Conservation (phyloP, 768 basidiomycete species). For the Lactarius hatsudake region DNA sequence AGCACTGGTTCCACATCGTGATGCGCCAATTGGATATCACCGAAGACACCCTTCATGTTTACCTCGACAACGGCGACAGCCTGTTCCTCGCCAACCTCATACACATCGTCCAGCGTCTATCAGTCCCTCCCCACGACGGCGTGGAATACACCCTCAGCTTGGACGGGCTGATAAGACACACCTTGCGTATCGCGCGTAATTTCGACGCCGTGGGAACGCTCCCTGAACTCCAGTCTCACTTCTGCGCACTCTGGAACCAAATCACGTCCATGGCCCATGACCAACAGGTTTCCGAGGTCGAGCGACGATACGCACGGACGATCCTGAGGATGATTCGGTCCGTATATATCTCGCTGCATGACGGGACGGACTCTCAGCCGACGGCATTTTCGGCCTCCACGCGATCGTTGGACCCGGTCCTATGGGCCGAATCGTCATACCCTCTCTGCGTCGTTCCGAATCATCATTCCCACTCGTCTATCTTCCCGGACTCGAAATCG, state of each 20-base stretch:
- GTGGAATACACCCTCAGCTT: constrained; percentile 2
- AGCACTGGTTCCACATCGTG: constrained; percentile 14
- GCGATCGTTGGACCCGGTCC: constrained; percentile 17
- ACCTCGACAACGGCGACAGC: constrained; percentile 20
- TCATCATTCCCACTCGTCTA: constrained; percentile 4
- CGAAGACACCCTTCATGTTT: constrained; percentile 2
- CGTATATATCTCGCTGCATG: constrained; percentile 21
- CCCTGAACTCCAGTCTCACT: constrained; percentile 15
- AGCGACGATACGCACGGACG: constrained; percentile 16
- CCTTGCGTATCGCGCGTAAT: constrained; percentile 15
- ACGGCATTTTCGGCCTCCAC: constrained; percentile 21
- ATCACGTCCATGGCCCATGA: constrained; percentile 12
- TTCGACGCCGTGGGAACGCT: constrained; percentile 11
- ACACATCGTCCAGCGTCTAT: constrained; percentile 13
- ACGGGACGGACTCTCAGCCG: constrained; percentile 20
- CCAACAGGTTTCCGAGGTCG: constrained; percentile 8
- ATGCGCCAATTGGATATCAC: constrained; percentile 15
- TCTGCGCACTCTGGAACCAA: constrained; percentile 21
- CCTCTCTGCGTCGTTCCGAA: constrained; percentile 9
- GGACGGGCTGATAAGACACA: constrained; percentile 19
- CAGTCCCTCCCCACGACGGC: neutral
- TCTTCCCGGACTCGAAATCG: neutral
- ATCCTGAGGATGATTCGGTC: constrained; percentile 21
- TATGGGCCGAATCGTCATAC: constrained; percentile 19
- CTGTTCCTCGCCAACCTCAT: constrained; percentile 22